Conservation (phyloP, 1,139 yeast genomes). For the Saccharomyces hybrid region DNA sequence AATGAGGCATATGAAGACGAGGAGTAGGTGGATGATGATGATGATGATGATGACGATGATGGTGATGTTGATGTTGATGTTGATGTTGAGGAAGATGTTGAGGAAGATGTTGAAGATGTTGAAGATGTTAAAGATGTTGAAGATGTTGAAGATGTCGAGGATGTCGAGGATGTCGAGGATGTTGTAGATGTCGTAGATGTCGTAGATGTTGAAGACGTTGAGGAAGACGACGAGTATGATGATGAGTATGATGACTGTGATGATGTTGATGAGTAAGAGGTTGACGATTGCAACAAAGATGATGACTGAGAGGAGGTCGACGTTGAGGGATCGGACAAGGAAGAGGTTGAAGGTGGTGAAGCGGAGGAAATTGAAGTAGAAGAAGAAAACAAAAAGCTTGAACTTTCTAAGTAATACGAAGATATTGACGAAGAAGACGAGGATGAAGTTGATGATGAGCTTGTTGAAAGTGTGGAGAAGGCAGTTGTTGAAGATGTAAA, state of each 20-base stretch:
- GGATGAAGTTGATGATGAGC: constrained; percentile 5
- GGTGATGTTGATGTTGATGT: constrained; percentile 5
- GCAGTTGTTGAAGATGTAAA: background rate
- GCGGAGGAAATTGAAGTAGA: constrained; percentile 16
- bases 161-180: constrained; percentile 7
- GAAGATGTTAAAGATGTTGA: constrained; percentile 6
- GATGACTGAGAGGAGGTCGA: too few relatives aligned
- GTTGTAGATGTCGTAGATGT: constrained; percentile 7
- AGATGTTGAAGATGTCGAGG: constrained; percentile 8
- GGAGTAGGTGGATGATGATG: constrained; percentile 2
- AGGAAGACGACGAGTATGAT: too few relatives aligned
- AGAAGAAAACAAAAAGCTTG: constrained; percentile 6
- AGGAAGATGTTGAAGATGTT: constrained; percentile 8
- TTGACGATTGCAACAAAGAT: too few relatives aligned
- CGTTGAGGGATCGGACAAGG: too few relatives aligned
- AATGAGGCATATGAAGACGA: constrained; percentile 23
- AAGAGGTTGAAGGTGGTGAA: constrained; percentile 5
- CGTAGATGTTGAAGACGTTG: too few relatives aligned
- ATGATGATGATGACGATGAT: constrained; percentile 15
- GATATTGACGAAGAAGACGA: constrained; percentile 3
- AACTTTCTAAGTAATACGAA: background rate
- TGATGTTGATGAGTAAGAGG: too few relatives aligned
- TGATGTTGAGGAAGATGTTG: constrained; percentile 7
- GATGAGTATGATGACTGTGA: too few relatives aligned
- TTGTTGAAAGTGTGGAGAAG: background rate